A percentile compares a stretch with the other conserved stretches of the same genome.
Conservation (phyloP, 192 early-diverging fungal species). For the Coemansia sp. region DNA sequence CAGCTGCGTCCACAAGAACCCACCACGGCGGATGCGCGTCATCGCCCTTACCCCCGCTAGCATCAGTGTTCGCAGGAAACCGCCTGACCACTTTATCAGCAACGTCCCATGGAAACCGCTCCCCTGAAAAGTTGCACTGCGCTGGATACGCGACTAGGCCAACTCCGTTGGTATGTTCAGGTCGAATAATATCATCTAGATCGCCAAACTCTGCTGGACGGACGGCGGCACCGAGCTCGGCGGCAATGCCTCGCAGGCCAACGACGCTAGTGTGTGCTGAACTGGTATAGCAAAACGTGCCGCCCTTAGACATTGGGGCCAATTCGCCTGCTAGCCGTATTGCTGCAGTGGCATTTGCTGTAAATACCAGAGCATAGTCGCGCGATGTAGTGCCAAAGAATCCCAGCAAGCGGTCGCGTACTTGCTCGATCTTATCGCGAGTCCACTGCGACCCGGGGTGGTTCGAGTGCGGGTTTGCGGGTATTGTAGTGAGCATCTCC, state of each 20-base stretch:
- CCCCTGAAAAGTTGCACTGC: conserved; percentile 83
- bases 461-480: conserved; percentile 68
- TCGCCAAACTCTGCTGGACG: conserved; percentile 28
- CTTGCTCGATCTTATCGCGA: conserved; percentile 53
- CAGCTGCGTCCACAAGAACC: conserved; percentile 74
- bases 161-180: conserved; percentile 12
- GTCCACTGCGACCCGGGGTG: conserved; percentile 56
- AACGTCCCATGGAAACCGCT: conserved; percentile 66
- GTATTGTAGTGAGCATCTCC: conserved; percentile 54
- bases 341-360: conserved; percentile 73
- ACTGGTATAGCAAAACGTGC: conserved; percentile 59
- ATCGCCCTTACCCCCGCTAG: background rate
- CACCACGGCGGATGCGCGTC: conserved; percentile 44
- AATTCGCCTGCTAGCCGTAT: conserved; percentile 72
- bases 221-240: conserved; percentile 22
- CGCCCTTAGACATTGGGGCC: conserved; percentile 56
- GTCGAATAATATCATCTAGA: conserved; percentile 13
- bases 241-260: conserved; percentile 63
- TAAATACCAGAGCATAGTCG: conserved; percentile 73
- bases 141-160: conserved; percentile 75
- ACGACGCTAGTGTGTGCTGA: conserved; percentile 75
- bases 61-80: conserved; percentile 16
- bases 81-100: conserved; percentile 42
- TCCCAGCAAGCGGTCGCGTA: conserved; percentile 55
- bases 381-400: conserved; percentile 59